Evolutionary conservation across 2,329 filamentous ascomycete genomes (phyloP), one percentile per base, ranked within the genome.

Genomic region (Pochonia chlamydosporia): DNA sequence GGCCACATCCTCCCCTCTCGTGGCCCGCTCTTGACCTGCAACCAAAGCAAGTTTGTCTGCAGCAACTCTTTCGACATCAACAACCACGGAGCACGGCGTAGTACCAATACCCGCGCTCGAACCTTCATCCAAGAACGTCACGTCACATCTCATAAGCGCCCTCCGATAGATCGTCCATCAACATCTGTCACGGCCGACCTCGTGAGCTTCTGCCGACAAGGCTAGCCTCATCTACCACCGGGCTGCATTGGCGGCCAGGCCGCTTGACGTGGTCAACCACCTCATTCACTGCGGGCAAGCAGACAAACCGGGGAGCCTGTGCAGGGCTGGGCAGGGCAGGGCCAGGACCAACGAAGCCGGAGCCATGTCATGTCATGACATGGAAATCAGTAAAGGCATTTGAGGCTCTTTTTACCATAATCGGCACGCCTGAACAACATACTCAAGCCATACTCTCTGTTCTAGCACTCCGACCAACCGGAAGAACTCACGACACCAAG

Each of bases 301-400:
- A 20, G 37, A 16, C 20, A 9, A 21, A 16, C 33, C 42, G 33
- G 23, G 30, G 28, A 33, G 21, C 10, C 18, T 24, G 30, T 20
- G 21, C 18, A 33, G 42, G 11, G 16, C 18, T 20, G 24, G 23
- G 20, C n/a, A n/a, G 30, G 30, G 21, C 18, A 33, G 42, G 11
- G 16, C 18, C 21, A 33, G 23, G 20, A 31, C 30, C 5, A 36
- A 36, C 42, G 18, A 21, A 24, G 42, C 21, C n/a, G n/a, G n/a
- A n/a, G n/a, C n/a, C n/a, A 40, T 20, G 20, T 40, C 18, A 44
- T 44, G 42, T 44, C 21, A 44, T 35, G 30, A 23, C 21, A 20
- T 25, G 42, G 31, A 9, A 25, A 44, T 44, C n/a, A n/a, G n/a
- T n/a, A n/a, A n/a, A n/a, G n/a, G n/a, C n/a, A n/a, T n/a, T n/a